Percentiles rank a stretch among this genome's conserved stretches.
Conservation (phyloP, 2,329 filamentous ascomycete species). For the Periglandula ipomoeae region DNA sequence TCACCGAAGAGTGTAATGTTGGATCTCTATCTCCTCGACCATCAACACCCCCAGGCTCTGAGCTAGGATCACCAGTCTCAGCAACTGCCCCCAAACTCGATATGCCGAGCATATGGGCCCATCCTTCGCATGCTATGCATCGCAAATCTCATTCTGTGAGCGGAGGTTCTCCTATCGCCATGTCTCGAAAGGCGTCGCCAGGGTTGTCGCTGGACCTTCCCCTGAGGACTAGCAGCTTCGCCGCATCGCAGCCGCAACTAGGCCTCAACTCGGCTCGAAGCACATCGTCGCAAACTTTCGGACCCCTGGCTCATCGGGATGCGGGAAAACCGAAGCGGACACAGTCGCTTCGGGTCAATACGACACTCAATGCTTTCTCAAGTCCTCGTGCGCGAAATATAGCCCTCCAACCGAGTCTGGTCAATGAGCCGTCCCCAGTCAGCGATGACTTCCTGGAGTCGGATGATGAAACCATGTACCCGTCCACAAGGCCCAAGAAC, state of each 20-base stretch:
- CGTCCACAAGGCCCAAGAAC: conserved; percentile 4
- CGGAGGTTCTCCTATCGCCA: conserved; percentile 5
- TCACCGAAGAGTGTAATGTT: conserved; percentile 2
- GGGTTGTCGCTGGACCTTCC: conserved; percentile 14
- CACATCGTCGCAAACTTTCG: neutral
- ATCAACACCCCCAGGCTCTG: conserved; percentile 17
- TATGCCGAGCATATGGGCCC: neutral
- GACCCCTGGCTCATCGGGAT: neutral
- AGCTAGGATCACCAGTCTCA: conserved; percentile 2
- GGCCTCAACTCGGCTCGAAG: neutral
- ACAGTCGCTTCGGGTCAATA: neutral
- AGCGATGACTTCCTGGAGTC: conserved; percentile 5
- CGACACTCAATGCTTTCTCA: neutral
- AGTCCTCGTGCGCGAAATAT: neutral
- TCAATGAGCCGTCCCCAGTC: conserved; percentile 6
- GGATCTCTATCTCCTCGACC: conserved; percentile 21
- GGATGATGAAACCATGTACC: conserved; percentile 9
- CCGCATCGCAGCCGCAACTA: neutral
- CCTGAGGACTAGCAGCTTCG: neutral
- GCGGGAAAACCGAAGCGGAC: neutral
- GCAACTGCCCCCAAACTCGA: neutral
- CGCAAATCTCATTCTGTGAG: conserved; percentile 17
- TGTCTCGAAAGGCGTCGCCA: conserved; percentile 8
- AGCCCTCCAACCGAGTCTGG: neutral
- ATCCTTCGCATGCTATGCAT: conserved; percentile 8